Conservation (phyloP, 163 green algal species). For the Chloromonas sp. region DNA sequence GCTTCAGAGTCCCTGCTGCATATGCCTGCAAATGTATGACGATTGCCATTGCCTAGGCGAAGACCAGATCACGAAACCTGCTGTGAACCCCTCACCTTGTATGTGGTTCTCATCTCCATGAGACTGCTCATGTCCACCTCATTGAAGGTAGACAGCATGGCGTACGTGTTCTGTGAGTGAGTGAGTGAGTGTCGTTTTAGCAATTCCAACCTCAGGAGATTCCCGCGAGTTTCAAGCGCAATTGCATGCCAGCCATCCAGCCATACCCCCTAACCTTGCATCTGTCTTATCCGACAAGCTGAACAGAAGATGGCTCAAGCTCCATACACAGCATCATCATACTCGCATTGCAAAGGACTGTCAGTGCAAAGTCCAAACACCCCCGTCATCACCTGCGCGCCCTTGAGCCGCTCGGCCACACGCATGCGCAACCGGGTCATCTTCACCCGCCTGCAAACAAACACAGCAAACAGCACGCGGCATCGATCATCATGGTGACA, state of each 20-base stretch:
- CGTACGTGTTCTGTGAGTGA: conserved; percentile 36
- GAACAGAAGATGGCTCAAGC: too few relatives aligned
- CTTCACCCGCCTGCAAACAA: conserved; percentile 69
- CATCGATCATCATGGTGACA: too few relatives aligned
- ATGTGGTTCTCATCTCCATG: conserved; percentile 85
- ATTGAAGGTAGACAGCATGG: conserved; percentile 70
- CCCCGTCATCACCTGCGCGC: conserved; percentile 35
- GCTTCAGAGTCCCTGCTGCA: too few relatives aligned
- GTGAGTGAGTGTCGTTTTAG: neutral
- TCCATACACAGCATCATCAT: too few relatives aligned
- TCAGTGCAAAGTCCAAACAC: too few relatives aligned
- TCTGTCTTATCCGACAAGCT: conserved; percentile 42
- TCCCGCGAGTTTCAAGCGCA: conserved; percentile 55
- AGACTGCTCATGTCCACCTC: conserved; percentile 92
- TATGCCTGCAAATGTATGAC: too few relatives aligned
- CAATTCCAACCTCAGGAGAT: too few relatives aligned
- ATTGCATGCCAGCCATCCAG: conserved; percentile 87
- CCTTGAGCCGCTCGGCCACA: conserved; percentile 94
- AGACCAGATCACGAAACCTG: too few relatives aligned
- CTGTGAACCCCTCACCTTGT: conserved; percentile 66
- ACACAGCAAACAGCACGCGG: too few relatives aligned
- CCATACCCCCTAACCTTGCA: conserved; percentile 58
- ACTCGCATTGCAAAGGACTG: neutral
- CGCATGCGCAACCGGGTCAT: conserved; percentile 93
- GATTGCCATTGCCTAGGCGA: too few relatives aligned